Conservation (phyloP, 2,329 filamentous ascomycete genomes). For the Penicillium vulpinum region DNA sequence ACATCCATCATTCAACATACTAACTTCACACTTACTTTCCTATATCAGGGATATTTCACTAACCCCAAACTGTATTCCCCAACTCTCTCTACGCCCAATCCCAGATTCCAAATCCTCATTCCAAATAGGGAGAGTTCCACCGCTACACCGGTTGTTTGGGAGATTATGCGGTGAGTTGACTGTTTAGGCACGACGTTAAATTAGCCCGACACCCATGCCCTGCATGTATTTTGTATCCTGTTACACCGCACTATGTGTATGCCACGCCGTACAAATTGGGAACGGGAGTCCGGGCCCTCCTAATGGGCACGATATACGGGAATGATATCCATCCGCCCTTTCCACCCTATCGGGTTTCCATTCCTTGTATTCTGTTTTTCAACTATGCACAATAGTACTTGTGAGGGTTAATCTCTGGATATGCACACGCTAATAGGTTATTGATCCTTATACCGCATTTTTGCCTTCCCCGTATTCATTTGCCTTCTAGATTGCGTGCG, state of each 20-base stretch:
- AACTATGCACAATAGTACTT: not conserved
- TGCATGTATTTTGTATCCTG: not conserved
- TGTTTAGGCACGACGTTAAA: not conserved
- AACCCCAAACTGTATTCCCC: not conserved
- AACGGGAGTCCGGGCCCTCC: not conserved
- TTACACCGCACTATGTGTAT: slow-evolving; percentile 10
- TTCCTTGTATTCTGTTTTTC: not conserved
- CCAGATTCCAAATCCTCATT: not conserved
- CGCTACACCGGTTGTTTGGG: slow-evolving; percentile 1
- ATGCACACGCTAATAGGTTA: not conserved
- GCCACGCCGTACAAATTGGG: slow-evolving; percentile 8
- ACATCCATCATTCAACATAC: too few relatives aligned
- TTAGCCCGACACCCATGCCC: slow-evolving; percentile 4
- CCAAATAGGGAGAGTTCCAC: slow-evolving; percentile 7
- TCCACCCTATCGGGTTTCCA: not conserved
- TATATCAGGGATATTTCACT: not conserved
- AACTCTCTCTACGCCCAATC: not conserved
- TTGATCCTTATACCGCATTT: not conserved
- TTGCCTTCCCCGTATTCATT: not conserved
- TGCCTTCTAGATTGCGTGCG: not conserved
- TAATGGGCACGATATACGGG: not conserved
- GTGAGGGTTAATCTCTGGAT: not conserved
- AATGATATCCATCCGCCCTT: not conserved
- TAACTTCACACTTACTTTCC: not conserved
- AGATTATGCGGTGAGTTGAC: slow-evolving; percentile 3